These are phyloP conservation scores for Lantana camara DNA, from an alignment of 257 asterid species.

Conservation along the genomic window DNA sequence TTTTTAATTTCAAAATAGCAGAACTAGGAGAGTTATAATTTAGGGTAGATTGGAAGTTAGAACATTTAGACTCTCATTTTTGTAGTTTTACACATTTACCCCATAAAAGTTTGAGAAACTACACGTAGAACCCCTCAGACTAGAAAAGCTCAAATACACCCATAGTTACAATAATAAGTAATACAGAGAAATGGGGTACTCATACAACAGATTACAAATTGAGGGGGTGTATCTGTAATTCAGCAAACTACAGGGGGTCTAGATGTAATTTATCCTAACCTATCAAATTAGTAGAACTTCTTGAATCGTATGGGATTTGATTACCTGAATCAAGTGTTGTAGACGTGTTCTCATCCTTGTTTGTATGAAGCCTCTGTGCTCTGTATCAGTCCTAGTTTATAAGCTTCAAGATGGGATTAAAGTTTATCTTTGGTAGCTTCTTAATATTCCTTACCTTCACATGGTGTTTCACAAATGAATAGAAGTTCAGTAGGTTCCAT, in stretches of 20 bases:
- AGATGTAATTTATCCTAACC: background rate
- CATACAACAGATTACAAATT: background rate
- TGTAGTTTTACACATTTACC: too few relatives aligned
- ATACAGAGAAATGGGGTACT: too few relatives aligned
- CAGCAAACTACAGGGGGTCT: too few relatives aligned
- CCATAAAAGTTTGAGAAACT: too few relatives aligned
- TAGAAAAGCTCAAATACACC: too few relatives aligned
- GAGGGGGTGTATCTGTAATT: too few relatives aligned
- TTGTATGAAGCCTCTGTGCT: slow-evolving; percentile 82
- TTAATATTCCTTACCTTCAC: slow-evolving; percentile 68
- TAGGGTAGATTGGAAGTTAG: too few relatives aligned
- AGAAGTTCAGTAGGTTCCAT: slow-evolving; percentile 85
- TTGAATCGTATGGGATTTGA: slow-evolving; percentile 1
- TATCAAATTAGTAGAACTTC: background rate
- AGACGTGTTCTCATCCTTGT: slow-evolving; percentile 80
- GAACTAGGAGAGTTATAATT: too few relatives aligned
- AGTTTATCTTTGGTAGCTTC: slow-evolving; percentile 14
- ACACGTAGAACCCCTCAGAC: too few relatives aligned
- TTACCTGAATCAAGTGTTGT: slow-evolving; percentile 72
- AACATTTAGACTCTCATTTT: too few relatives aligned
- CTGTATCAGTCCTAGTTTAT: slow-evolving; percentile 46
- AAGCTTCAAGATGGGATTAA: slow-evolving; percentile 24
- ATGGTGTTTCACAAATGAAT: slow-evolving; percentile 72
- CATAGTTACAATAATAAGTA: too few relatives aligned
- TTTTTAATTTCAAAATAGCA: too few relatives aligned